Base-by-base conservation (phyloP, 495 filamentous ascomycete genomes). In the Penicillium salamii region DNA sequence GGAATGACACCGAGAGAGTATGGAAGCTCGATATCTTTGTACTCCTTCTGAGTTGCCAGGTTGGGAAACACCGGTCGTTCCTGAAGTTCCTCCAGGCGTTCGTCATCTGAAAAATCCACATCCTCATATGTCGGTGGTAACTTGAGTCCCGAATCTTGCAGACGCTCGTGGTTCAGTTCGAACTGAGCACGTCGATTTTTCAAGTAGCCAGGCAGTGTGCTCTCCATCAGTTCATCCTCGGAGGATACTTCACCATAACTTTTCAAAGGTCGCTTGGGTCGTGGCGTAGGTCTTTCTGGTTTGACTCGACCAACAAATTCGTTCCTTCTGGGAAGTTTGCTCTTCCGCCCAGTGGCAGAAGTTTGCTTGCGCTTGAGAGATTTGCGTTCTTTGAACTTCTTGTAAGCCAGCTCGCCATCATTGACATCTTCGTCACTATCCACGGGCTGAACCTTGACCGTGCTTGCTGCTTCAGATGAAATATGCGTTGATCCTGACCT, bases 91-190 rank as follows among this genome's bases (percentile, higher is more conserved):
- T 75, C 29, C 3, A 87, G 63, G 12, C 76, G 69, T 34, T 93
- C 90, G 57, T 95, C 86, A 52, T 96, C 91, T 1, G 90, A 95
- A 55, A 96, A 96, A 8, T 90, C 81, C 33, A 98, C 70, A 38
- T 88, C 85, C 18, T 87, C 82, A 58, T 88, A 97, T 42, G 77
- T 76, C 0, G 93, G 93, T 0, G 93, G 90, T 2, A 97, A 59
- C 50, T 79, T 85, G 38, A 97, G 65, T 1, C 87, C 90, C 1
- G 78, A 79, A 34, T 85, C 79, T 35, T 80, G 78, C 28, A 91
- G 66, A 5, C 69, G 72, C 33, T 85, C 77, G 18, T 68, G 68
- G 11, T 76, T 70, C 29, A 73, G 61, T 29, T 85, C 79, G 41
- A 85, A 81, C 39, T 74, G 66, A 1, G 40, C 50, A 14, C 76